Evolutionary conservation across 2,329 filamentous ascomycete species (phyloP).

Genomic region (Exophiala dermatitidis): DNA sequence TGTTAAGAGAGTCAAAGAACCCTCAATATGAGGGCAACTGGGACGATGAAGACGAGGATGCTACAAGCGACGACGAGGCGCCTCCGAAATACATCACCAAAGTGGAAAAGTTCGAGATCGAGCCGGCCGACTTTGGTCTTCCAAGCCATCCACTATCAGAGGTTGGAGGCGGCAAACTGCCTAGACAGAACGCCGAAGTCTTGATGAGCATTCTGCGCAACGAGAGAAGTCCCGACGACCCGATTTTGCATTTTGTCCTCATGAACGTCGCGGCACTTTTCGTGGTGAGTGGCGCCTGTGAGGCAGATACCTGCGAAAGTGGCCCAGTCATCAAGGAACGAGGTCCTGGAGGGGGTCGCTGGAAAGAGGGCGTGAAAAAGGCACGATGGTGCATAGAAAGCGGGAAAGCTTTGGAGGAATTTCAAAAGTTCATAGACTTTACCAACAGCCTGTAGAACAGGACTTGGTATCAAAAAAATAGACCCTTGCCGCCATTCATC

Average conservation of each 20-base stretch:
- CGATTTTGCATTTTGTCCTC: slow-evolving; percentile 86
- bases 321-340: slow-evolving; percentile 72
- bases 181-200: slow-evolving; percentile 79
- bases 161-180: slow-evolving; percentile 78
- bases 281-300: slow-evolving; percentile 78
- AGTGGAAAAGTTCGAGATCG: slow-evolving; percentile 69
- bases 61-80: slow-evolving; percentile 36
- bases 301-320: slow-evolving; percentile 74
- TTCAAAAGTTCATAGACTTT: slow-evolving; percentile 74
- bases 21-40: slow-evolving; percentile 34
- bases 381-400: slow-evolving; percentile 84
- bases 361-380: slow-evolving; percentile 88
- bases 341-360: slow-evolving; percentile 77
- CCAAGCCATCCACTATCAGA: slow-evolving; percentile 63
- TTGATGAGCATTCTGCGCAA: slow-evolving; percentile 68
- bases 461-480: neutral
- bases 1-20: slow-evolving; percentile 51
- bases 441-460: slow-evolving; percentile 49
- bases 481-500: too few species aligned
- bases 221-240: slow-evolving; percentile 66
- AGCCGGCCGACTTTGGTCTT: slow-evolving; percentile 82
- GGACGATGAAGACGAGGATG: slow-evolving; percentile 36
- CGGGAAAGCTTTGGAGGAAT: slow-evolving; percentile 75
- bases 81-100: slow-evolving; percentile 41
- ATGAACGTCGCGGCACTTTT: slow-evolving; percentile 88